Conservation (phyloP, 2,329 filamentous ascomycete genomes). For the Biscogniauxia sp. region DNA sequence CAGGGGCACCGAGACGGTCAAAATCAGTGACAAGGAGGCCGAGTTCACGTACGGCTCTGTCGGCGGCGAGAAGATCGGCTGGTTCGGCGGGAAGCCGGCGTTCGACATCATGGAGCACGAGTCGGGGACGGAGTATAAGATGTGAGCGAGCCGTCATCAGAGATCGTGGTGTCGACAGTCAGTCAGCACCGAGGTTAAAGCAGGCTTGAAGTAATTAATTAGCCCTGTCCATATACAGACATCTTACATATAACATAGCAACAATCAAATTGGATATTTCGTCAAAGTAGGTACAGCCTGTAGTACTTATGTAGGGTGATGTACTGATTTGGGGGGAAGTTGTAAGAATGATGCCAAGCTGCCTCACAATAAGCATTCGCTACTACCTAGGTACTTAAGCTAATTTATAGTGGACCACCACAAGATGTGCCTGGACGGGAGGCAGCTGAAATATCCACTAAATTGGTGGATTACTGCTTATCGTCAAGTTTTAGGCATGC, state of each 20-base stretch:
- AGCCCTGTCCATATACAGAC: not conserved
- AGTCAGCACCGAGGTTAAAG: too few relatives aligned
- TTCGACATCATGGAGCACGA: conserved; percentile 56
- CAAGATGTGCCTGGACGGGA: not conserved
- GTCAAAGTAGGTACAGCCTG: too few relatives aligned
- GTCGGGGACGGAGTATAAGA: conserved; percentile 24
- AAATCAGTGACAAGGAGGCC: conserved; percentile 68
- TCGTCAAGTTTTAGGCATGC: not conserved
- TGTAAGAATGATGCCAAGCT: too few relatives aligned
- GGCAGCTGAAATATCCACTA: not conserved
- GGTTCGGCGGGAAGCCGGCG: conserved; percentile 68
- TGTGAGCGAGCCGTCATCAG: conserved; percentile 9
- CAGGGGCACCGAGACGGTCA: conserved; percentile 61
- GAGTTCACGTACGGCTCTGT: conserved; percentile 64
- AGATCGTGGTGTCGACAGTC: not conserved
- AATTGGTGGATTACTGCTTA: not conserved
- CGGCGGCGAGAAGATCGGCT: conserved; percentile 60
- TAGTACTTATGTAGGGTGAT: too few relatives aligned
- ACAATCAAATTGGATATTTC: too few relatives aligned
- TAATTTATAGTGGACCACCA: too few relatives aligned
- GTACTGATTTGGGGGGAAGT: too few relatives aligned
- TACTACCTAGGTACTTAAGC: too few relatives aligned
- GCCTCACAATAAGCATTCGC: too few relatives aligned
- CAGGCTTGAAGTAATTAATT: too few relatives aligned
- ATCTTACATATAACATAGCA: too few relatives aligned